Evolutionary conservation across 371 early-diverging fungal species (phyloP), one percentile per base, ranked within the genome.

Genomic region (Mucor circinelloides): DNA sequence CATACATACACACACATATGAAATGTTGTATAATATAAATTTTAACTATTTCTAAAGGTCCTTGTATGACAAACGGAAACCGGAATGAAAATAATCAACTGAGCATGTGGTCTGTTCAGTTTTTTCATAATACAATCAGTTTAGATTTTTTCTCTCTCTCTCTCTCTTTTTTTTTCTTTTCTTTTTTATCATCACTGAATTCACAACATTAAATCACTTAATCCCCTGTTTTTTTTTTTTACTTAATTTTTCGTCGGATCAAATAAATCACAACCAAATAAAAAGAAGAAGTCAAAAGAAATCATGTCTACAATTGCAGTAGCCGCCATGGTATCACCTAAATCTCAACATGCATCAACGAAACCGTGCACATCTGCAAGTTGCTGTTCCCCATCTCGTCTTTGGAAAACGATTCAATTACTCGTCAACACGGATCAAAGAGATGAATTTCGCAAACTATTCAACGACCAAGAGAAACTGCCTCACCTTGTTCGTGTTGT

Each of bases 301-400:
- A 46, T 25, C 46, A 64, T 63, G 63, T 30, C 68, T 58, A 58
- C 63, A 28, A 63, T 48, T 28, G 55, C 57, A 27, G 42, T 46
- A 56, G 65, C 57, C 31, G 57, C 42, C 36, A 63, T 38, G 44
- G 57, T 64, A 58, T 46, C 58, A 64, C 58, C 65, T 42, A 60
- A 60, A 40, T 31, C 63, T 50, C 75, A 71, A 44, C 76, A 72
- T 60, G 46, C 69, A 63, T 68, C 66, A 62, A 70, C 60, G 64
- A 67, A 73, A 66, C 70, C 71, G 77, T 73, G 73, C 69, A 73
- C 63, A 19, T 69, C 73, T 59, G 66, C 66, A 38, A 73, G 69
- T 46, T 73, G 68, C 34, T 73, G 73, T 25, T 73, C 73, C 12
- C 69, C 65, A 54, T 64, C 73, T 61, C 60, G 67, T n/a, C 42